phyloP scores from a whole-genome alignment of 2,329 filamentous ascomycete genomes.

The Apiospora rasikravindrae region DNA sequence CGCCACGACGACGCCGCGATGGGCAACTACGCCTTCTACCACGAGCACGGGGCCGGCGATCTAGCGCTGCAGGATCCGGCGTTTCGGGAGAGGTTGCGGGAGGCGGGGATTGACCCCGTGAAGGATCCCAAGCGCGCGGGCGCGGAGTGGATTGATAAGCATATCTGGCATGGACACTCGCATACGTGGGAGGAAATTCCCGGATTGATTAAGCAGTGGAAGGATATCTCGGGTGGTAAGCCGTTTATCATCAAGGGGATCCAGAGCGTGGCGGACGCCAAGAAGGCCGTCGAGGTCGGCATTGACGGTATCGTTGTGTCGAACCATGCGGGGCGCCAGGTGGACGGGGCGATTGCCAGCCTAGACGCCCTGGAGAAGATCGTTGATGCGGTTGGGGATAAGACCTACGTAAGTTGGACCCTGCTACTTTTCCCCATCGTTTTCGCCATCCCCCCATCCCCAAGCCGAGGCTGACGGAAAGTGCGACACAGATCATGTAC shows the following conservation, averaged over 20 bases:
- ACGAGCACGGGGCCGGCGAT: constrained; percentile 59
- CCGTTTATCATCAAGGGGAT: constrained; percentile 68
- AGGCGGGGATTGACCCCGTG: constrained; percentile 57
- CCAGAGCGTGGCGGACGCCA: constrained; percentile 63
- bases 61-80: constrained; percentile 64
- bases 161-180: constrained; percentile 66
- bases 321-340: constrained; percentile 64
- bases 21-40: constrained; percentile 68
- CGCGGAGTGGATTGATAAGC: constrained; percentile 65
- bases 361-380: constrained; percentile 66
- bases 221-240: constrained; percentile 59
- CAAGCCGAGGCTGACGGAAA: constrained; percentile 37
- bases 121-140: constrained; percentile 59
- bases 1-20: constrained; percentile 61
- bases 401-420: constrained; percentile 35
- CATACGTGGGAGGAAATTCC: constrained; percentile 68
- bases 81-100: constrained; percentile 58
- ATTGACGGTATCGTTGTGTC: constrained; percentile 66
- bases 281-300: constrained; percentile 60
- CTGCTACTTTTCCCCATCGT: not conserved
- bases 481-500: constrained; percentile 57
- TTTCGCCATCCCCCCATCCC: too few species aligned
- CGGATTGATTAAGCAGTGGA: constrained; percentile 66
- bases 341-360: constrained; percentile 64
- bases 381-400: constrained; percentile 45